A percentile compares a stretch with the other conserved stretches of the same genome.
These are phyloP conservation scores for Diaporthe destruens DNA, from an alignment of 2,329 filamentous ascomycete species.

Conservation along the genomic window DNA sequence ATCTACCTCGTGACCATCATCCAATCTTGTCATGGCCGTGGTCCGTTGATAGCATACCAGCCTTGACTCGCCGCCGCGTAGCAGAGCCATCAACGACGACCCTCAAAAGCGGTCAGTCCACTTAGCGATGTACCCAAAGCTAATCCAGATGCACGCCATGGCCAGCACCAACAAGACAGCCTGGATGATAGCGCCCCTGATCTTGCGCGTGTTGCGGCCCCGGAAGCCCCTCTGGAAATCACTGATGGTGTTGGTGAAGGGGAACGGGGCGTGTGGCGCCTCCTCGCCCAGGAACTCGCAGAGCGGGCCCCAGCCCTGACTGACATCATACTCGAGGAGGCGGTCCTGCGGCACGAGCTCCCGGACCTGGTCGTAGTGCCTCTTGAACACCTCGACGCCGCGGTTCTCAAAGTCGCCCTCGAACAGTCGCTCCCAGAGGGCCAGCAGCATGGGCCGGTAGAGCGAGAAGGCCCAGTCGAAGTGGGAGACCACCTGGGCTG, in stretches of 20 bases:
- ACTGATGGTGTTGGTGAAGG: conserved; percentile 48
- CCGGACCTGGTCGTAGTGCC: conserved; percentile 38
- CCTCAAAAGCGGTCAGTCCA: conserved; percentile 33
- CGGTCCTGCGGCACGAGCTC: conserved; percentile 50
- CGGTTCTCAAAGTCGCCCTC: conserved; percentile 40
- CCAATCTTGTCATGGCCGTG: no score
- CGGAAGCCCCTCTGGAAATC: conserved; percentile 35
- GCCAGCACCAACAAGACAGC: conserved; percentile 28
- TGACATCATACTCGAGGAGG: conserved; percentile 54
- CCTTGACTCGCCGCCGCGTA: neutral
- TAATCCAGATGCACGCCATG: conserved; percentile 38
- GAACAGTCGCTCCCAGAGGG: conserved; percentile 41
- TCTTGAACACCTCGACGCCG: conserved; percentile 38
- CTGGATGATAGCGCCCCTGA: conserved; percentile 26
- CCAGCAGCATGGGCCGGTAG: conserved; percentile 40
- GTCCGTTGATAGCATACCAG: neutral
- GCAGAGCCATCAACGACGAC: no score
- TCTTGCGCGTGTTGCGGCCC: conserved; percentile 38
- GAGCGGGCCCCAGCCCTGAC: conserved; percentile 57
- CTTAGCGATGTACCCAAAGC: conserved; percentile 37
- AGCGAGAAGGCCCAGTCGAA: conserved; percentile 42
- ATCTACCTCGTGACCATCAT: no score
- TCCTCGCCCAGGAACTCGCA: conserved; percentile 55
- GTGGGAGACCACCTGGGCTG: conserved; percentile 39
- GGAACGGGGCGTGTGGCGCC: conserved; percentile 52